A percentile compares a stretch with the other conserved stretches of the same genome.
Conservation (phyloP, 176 grass and related monocot species). For the Poa pratensis region DNA sequence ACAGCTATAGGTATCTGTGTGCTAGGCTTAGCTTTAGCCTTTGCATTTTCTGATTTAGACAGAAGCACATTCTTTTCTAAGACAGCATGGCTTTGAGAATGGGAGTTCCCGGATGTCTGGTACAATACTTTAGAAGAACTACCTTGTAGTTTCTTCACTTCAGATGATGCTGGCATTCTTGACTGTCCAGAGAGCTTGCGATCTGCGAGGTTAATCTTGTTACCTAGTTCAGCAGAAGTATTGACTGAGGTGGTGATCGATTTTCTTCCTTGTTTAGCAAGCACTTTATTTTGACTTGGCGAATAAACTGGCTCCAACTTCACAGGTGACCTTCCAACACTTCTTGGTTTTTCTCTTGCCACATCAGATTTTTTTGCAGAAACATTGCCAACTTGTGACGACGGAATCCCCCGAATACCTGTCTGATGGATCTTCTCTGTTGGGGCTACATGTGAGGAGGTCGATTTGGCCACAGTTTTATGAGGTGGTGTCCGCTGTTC, state of each 20-base stretch:
- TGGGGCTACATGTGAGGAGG: conserved; percentile 39
- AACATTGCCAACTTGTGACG: conserved; percentile 45
- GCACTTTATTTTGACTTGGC: conserved; percentile 58
- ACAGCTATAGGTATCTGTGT: conserved; percentile 36
- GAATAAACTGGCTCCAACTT: conserved; percentile 52
- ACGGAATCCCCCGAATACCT: conserved; percentile 45
- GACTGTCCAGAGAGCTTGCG: conserved; percentile 54
- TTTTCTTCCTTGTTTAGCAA: conserved; percentile 53
- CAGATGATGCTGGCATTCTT: conserved; percentile 47
- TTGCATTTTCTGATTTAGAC: conserved; percentile 66
- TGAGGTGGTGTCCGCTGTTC: conserved; percentile 69
- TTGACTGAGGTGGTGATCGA: conserved; percentile 47
- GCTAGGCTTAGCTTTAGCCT: conserved; percentile 56
- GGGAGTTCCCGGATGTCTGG: conserved; percentile 53
- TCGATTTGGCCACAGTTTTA: conserved; percentile 58
- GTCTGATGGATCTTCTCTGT: conserved; percentile 48
- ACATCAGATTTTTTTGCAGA: conserved; percentile 50
- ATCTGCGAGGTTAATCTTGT: conserved; percentile 50
- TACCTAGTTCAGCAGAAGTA: conserved; percentile 43
- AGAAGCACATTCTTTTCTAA: conserved; percentile 56
- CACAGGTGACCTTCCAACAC: conserved; percentile 51
- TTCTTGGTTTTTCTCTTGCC: conserved; percentile 58
- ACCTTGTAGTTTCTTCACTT: conserved; percentile 64
- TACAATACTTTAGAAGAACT: conserved; percentile 65
- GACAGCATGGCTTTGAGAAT: conserved; percentile 41